Evolutionary conservation across 352 stramenopile genomes (phyloP).

Genomic region (Pythium apleroticum): DNA sequence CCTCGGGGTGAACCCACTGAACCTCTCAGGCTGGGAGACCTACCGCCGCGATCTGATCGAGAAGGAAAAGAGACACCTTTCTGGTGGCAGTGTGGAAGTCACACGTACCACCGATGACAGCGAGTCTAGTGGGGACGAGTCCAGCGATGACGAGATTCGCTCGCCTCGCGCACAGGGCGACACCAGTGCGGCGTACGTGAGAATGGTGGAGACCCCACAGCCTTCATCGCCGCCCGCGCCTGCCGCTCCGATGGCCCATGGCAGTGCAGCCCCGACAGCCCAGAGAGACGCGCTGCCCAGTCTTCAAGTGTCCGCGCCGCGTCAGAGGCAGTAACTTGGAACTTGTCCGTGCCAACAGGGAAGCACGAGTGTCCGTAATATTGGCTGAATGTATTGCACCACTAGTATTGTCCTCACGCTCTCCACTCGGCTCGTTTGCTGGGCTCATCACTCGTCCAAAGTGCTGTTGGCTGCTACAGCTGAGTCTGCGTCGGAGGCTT

Average conservation of each 20-base stretch:
- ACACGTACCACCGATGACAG: neutral
- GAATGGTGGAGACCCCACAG: neutral
- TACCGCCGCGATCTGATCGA: conserved; percentile 24
- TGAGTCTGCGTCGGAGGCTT: neutral
- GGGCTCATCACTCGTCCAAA: too few species aligned
- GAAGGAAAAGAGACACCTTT: conserved; percentile 13
- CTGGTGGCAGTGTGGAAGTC: neutral
- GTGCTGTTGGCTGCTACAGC: neutral
- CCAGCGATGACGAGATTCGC: conserved; percentile 1
- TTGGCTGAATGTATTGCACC: neutral
- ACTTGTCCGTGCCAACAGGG: neutral
- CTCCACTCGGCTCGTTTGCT: too few species aligned
- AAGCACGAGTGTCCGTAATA: neutral
- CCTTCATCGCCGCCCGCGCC: neutral
- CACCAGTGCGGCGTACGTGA: neutral
- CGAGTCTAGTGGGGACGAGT: neutral
- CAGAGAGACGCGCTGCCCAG: neutral
- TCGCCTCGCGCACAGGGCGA: neutral
- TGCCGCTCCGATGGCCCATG: neutral
- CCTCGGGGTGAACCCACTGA: conserved; percentile 16
- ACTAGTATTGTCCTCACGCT: too few species aligned
- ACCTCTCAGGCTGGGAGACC: conserved; percentile 16
- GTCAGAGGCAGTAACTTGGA: neutral
- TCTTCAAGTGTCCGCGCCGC: neutral
- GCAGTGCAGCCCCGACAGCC: neutral